These are phyloP conservation scores for Penicillium taxi DNA, from an alignment of 495 filamentous ascomycete species.

Conservation along the genomic window DNA sequence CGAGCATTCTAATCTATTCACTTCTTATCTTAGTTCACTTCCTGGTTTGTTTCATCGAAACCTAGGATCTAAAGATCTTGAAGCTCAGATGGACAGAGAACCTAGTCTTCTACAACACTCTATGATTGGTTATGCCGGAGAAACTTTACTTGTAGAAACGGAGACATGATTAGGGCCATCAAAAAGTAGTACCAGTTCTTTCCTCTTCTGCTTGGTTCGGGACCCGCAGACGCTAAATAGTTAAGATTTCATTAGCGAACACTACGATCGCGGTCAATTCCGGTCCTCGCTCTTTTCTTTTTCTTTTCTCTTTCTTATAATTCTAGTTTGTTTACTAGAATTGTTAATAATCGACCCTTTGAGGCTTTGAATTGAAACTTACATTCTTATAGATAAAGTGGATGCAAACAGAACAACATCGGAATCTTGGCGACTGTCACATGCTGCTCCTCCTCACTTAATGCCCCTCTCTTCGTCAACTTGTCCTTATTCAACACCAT, in stretches of 20 bases:
- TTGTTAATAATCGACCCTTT: neutral
- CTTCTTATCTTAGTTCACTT: no score
- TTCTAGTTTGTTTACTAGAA: neutral
- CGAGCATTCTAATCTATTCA: no score
- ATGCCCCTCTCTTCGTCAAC: conserved; percentile 11
- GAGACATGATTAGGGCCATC: no score
- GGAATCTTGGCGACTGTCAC: conserved; percentile 25
- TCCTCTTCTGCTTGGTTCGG: conserved; percentile 25
- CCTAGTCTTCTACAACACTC: no score
- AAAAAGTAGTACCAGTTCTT: no score
- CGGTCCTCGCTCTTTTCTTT: conserved; percentile 14
- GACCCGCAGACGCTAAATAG: conserved; percentile 15
- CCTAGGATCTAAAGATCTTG: no score
- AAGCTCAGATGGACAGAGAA: no score
- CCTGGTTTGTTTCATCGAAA: no score
- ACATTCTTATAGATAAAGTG: neutral
- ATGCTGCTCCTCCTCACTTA: conserved; percentile 19
- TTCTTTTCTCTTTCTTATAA: conserved; percentile 5
- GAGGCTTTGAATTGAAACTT: neutral
- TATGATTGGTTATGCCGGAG: no score
- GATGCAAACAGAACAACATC: conserved; percentile 19
- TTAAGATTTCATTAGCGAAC: conserved; percentile 3
- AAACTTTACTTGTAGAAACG: no score
- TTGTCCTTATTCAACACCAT: conserved; percentile 18
- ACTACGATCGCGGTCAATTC: neutral